These are phyloP conservation scores for Aspergillus latus DNA, from an alignment of 2,329 filamentous ascomycete genomes.

Conservation along the genomic window DNA sequence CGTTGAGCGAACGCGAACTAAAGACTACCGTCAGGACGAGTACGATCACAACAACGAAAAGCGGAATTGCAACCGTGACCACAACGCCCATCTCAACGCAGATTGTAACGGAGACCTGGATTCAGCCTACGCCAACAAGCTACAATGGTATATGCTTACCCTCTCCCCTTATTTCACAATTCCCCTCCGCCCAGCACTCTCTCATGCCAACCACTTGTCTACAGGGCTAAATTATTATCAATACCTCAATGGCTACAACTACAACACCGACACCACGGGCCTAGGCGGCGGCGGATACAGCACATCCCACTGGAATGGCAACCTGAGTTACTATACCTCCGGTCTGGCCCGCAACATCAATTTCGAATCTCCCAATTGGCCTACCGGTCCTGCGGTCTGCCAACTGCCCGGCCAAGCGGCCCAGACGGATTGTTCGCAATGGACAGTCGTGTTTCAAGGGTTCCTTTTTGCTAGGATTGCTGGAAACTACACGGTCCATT, in stretches of 20 bases:
- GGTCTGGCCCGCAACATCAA: constrained; percentile 2
- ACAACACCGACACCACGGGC: constrained; percentile 1
- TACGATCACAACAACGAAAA: not conserved
- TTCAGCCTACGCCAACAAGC: constrained; percentile 1
- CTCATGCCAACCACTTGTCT: too few relatives aligned
- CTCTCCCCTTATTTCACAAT: too few relatives aligned
- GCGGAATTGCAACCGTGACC: not conserved
- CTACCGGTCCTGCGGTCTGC: not conserved
- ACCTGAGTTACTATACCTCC: constrained; percentile 4
- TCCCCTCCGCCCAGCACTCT: too few relatives aligned
- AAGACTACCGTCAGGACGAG: not conserved
- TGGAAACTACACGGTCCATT: not conserved
- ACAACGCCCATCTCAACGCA: not conserved
- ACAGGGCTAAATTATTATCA: constrained; percentile 10
- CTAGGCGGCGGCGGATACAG: constrained; percentile 6
- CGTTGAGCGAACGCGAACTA: too few relatives aligned
- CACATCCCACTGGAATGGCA: constrained; percentile 7
- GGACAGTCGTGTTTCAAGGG: constrained; percentile 9
- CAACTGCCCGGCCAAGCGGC: constrained; percentile 4
- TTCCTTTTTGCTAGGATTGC: not conserved
- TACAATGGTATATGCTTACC: not conserved
- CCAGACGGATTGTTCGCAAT: not conserved
- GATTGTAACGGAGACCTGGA: not conserved
- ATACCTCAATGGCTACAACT: constrained; percentile 12
- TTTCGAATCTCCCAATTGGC: constrained; percentile 6